These are phyloP conservation scores for Thecaphora thlaspeos DNA, from an alignment of 1,284 basidiomycete species.

Conservation along the genomic window DNA sequence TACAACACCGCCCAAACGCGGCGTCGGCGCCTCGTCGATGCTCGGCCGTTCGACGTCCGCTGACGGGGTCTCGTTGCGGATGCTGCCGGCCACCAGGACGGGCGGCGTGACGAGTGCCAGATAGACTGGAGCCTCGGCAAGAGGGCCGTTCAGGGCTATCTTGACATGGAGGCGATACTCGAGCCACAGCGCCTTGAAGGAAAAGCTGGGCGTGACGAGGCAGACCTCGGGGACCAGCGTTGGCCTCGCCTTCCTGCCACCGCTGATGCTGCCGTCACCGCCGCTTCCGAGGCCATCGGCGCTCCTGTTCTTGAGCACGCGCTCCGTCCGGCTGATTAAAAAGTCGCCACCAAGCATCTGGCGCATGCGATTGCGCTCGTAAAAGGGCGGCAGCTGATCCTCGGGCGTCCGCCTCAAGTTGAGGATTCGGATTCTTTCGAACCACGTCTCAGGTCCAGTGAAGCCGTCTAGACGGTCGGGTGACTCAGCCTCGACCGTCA, in stretches of 20 bases:
- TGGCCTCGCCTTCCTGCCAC: conserved; percentile 11
- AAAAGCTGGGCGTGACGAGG: conserved; percentile 32
- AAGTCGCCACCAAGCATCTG: conserved; percentile 37
- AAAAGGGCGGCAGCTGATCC: conserved; percentile 31
- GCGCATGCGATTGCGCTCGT: conserved; percentile 18
- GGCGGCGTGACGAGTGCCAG: conserved; percentile 33
- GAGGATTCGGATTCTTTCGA: conserved; percentile 32
- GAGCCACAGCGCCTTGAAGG: conserved; percentile 31
- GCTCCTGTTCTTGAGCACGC: conserved; percentile 28
- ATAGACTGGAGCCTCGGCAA: not conserved
- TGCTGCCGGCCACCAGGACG: conserved; percentile 22
- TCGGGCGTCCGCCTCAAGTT: conserved; percentile 28
- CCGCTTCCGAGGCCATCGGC: conserved; percentile 11
- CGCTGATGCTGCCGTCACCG: not conserved
- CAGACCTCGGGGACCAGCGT: conserved; percentile 24
- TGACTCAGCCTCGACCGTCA: conserved; percentile 32
- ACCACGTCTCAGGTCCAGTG: conserved; percentile 33
- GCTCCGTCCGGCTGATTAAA: conserved; percentile 30
- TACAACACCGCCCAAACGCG: no score
- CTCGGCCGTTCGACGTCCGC: not conserved
- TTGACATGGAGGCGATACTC: conserved; percentile 31
- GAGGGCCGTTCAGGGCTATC: conserved; percentile 9
- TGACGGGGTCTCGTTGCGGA: not conserved
- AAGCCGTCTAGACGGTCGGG: conserved; percentile 30
- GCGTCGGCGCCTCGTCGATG: not conserved